These are phyloP conservation scores for Leccinum angustisporum DNA, from an alignment of 1,284 basidiomycete genomes.

Conservation along the genomic window DNA sequence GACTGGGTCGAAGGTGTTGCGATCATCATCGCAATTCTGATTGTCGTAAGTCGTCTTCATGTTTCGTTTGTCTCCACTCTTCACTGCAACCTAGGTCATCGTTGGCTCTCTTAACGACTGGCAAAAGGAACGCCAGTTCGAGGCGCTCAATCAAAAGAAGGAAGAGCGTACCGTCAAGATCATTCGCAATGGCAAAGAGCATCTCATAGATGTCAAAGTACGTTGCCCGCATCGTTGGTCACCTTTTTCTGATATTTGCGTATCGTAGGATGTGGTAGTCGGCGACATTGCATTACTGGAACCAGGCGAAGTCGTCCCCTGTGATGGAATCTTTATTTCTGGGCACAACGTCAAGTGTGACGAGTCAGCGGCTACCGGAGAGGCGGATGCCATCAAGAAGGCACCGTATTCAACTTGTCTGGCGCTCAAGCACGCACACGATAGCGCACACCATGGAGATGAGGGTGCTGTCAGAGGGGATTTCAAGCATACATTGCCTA, in stretches of 20 bases:
- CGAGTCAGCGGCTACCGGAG: constrained; percentile 95
- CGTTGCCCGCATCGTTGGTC: constrained; percentile 14
- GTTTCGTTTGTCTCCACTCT: constrained; percentile 2
- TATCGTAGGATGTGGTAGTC: constrained; percentile 79
- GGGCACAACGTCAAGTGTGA: constrained; percentile 97
- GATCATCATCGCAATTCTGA: constrained; percentile 86
- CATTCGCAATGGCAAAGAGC: constrained; percentile 81
- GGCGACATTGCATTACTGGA: constrained; percentile 92
- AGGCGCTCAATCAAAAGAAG: constrained; percentile 90
- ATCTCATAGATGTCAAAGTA: constrained; percentile 79
- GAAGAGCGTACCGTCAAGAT: constrained; percentile 94
- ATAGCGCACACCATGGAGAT: constrained; percentile 31
- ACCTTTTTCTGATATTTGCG: neutral
- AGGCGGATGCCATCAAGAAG: constrained; percentile 95
- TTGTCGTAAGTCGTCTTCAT: constrained; percentile 60
- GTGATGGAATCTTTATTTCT: constrained; percentile 90
- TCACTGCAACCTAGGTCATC: constrained; percentile 52
- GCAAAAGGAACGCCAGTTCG: constrained; percentile 98
- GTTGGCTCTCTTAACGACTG: constrained; percentile 92
- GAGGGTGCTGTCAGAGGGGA: constrained; percentile 23
- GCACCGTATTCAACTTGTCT: constrained; percentile 78
- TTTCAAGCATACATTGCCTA: constrained; percentile 22
- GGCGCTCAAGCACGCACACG: constrained; percentile 37
- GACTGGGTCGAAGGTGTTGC: constrained; percentile 99
- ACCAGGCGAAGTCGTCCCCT: constrained; percentile 94